Evolutionary conservation across 208 protist genomes (phyloP).

Genomic region (Acanthamoeba lenticulata): DNA sequence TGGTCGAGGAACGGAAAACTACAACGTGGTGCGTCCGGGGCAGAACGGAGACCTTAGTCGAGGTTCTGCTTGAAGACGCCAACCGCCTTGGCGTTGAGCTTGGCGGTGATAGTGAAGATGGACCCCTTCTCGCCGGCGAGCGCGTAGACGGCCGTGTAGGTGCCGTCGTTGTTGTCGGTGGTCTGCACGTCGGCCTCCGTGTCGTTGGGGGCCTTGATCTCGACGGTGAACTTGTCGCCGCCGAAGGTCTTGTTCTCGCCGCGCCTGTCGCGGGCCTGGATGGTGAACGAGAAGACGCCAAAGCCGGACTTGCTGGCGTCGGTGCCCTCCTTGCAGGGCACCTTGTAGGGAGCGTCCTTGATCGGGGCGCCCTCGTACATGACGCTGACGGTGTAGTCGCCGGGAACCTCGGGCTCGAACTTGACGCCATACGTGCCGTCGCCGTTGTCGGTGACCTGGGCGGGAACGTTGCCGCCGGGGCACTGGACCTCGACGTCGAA

Average conservation of each 20-base stretch:
- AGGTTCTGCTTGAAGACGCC: constrained; percentile 64
- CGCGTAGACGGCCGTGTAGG: constrained; percentile 68
- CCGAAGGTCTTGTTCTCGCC: constrained; percentile 74
- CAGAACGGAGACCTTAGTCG: constrained; percentile 7
- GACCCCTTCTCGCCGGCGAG: constrained; percentile 39
- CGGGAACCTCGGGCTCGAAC: constrained; percentile 74
- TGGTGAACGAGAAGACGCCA: constrained; percentile 80
- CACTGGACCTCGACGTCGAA: constrained; percentile 75
- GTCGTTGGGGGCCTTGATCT: constrained; percentile 76
- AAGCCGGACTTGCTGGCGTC: constrained; percentile 70
- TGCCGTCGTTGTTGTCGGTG: constrained; percentile 71
- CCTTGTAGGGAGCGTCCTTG: constrained; percentile 79
- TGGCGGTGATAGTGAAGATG: constrained; percentile 55
- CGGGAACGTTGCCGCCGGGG: constrained; percentile 65
- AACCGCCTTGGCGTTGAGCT: constrained; percentile 62
- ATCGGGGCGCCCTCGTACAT: constrained; percentile 78
- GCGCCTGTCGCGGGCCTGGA: constrained; percentile 77
- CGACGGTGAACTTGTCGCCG: constrained; percentile 77
- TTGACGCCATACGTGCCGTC: constrained; percentile 79
- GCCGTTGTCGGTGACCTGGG: constrained; percentile 75
- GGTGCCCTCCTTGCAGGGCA: constrained; percentile 75
- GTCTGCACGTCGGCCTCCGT: constrained; percentile 58
- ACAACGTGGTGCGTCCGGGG: too few species aligned
- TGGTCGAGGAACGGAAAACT: too few species aligned
- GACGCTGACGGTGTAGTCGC: constrained; percentile 76